Evolutionary conservation across 1,284 basidiomycete species (phyloP).

Genomic region (Cutaneotrichosporon arboriforme): DNA sequence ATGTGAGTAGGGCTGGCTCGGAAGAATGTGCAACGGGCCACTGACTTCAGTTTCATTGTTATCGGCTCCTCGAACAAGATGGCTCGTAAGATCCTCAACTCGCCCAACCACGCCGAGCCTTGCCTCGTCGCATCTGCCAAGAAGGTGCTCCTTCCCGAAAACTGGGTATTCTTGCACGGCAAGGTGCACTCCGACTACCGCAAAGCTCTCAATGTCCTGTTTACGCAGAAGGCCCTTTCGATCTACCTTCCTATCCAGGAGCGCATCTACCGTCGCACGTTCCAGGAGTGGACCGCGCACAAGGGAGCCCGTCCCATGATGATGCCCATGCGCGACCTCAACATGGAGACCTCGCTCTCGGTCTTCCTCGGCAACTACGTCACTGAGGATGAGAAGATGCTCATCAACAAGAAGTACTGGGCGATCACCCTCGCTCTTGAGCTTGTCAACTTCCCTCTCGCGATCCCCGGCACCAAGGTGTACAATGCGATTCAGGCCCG

Average conservation of each 20-base stretch:
- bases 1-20: constrained; percentile 60
- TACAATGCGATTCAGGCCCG: constrained; percentile 91
- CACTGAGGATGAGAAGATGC: constrained; percentile 65
- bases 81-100: constrained; percentile 88
- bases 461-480: constrained; percentile 93
- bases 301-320: constrained; percentile 64
- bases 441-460: constrained; percentile 96
- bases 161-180: constrained; percentile 97
- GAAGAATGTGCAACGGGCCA: not conserved
- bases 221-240: constrained; percentile 89
- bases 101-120: constrained; percentile 80
- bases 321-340: constrained; percentile 84
- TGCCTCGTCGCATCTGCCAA: constrained; percentile 93
- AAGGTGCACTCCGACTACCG: constrained; percentile 93
- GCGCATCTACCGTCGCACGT: constrained; percentile 70
- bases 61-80: constrained; percentile 89
- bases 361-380: constrained; percentile 94
- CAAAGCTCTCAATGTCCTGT: constrained; percentile 81
- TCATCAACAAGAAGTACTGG: constrained; percentile 95
- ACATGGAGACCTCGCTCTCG: constrained; percentile 94
- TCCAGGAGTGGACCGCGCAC: constrained; percentile 60
- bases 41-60: constrained; percentile 76
- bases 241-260: constrained; percentile 88
- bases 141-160: constrained; percentile 76
- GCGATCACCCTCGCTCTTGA: constrained; percentile 89